Evolutionary conservation across 306 rosid genomes (phyloP), one percentile per base, ranked within the genome.

Genomic region (Calophaca sinica): DNA sequence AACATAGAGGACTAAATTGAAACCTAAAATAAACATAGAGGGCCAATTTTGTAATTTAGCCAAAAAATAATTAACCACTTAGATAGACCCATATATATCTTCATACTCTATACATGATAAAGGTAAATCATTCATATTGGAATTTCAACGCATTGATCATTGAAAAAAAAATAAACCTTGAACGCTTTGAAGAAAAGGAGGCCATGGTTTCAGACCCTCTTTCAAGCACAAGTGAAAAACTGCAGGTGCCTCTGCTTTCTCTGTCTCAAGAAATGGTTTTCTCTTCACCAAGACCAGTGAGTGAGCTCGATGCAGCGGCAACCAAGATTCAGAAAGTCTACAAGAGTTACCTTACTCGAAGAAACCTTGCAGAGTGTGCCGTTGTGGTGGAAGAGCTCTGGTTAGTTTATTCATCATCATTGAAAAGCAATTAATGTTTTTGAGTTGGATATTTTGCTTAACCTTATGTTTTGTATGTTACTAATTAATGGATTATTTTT

Each of bases 281-380:
- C 68, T 81, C 74, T 68, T 86, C 96, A 0, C 96, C 98, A 1
- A 84, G 87, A 52, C 91, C 93, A 9, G 89, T 84, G 1, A 73
- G 79, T 33, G 93, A 93, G 83, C 96, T 93, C 31, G 91, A 90
- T 33, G 91, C 91, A 6, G 98, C 98, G 1, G 98, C 98, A 31
- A 86, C 82, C 36, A 93, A 65, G 78, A 63, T 93, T 69, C 98
- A 93, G 71, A 93, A 93, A 59, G 93, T 89, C 5, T 93, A 90
- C 70, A 93, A 93, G 85, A 89, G 96, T 80, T 90, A 93, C 81
- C 85, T 93, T 4, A 93, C 96, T 0, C 46, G 98, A 73, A 85
- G 98, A 74, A 90, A 89, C 79, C 93, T 93, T 31, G 98, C 96
- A 12, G 98, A 93, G 70, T 93, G 98, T 79, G 98, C 96, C 2